Conservation (phyloP, 768 basidiomycete genomes). For the Pleurotus sapidus region DNA sequence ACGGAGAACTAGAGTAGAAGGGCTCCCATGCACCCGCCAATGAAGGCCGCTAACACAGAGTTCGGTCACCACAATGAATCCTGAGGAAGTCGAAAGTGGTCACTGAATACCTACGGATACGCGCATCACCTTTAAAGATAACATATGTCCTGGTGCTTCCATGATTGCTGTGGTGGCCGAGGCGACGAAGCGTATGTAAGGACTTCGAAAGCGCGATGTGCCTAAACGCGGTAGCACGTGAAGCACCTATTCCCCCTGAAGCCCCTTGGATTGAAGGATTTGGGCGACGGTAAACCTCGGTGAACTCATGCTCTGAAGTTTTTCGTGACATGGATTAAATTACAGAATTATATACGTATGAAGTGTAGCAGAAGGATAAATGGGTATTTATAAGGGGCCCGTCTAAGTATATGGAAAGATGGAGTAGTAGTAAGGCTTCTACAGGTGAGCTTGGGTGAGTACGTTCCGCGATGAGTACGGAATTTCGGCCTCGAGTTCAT, state of each 20-base stretch:
- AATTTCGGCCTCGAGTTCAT: constrained; percentile 10
- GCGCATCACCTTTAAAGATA: constrained; percentile 86
- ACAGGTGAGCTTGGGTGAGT: neutral
- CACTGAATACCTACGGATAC: constrained; percentile 63
- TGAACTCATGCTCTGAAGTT: too few relatives aligned
- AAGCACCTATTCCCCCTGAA: too few relatives aligned
- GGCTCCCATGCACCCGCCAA: constrained; percentile 80
- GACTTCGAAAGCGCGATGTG: too few relatives aligned
- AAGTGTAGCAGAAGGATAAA: too few relatives aligned
- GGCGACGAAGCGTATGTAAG: too few relatives aligned
- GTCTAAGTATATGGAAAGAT: neutral
- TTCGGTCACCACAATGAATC: neutral
- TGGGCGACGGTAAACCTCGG: too few relatives aligned
- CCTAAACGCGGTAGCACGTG: too few relatives aligned
- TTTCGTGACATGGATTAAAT: too few relatives aligned
- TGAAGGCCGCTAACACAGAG: constrained; percentile 57
- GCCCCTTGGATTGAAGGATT: too few relatives aligned
- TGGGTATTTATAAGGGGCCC: too few relatives aligned
- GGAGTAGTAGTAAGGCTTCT: neutral
- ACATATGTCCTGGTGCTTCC: constrained; percentile 61
- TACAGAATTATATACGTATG: too few relatives aligned
- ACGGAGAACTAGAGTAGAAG: constrained; percentile 80
- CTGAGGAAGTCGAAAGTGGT: constrained; percentile 3
- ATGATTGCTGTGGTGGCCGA: neutral
- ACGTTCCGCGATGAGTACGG: constrained; percentile 1